phyloP scores from a whole-genome alignment of 192 early-diverging fungal genomes.

The Rhizophagus clarus region DNA sequence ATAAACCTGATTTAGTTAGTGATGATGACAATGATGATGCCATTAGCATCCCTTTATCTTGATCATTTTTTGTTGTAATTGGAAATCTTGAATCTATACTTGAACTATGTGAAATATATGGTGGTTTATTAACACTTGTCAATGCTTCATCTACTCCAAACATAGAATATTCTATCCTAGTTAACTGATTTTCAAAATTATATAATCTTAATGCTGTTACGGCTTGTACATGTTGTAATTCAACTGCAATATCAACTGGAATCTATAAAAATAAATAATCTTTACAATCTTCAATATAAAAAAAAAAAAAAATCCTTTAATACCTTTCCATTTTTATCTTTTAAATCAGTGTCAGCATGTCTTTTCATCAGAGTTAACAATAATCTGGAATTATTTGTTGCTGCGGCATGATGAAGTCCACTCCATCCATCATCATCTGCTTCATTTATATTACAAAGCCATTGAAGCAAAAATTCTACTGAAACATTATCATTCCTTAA shows the following conservation, averaged over 20 bases:
- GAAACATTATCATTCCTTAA: slow-evolving; percentile 63
- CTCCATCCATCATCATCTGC: slow-evolving; percentile 67
- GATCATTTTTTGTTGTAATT: not conserved
- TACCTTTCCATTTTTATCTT: slow-evolving; percentile 69
- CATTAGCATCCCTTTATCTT: not conserved
- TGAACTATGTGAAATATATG: not conserved
- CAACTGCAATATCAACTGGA: slow-evolving; percentile 57
- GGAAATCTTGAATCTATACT: not conserved
- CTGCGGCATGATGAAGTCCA: slow-evolving; percentile 73
- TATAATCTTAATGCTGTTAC: slow-evolving; percentile 52
- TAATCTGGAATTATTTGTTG: slow-evolving; percentile 66
- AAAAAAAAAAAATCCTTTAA: not conserved
- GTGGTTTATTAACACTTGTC: slow-evolving; percentile 19
- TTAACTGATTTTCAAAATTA: slow-evolving; percentile 46
- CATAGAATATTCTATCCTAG: slow-evolving; percentile 23
- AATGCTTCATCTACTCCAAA: slow-evolving; percentile 32
- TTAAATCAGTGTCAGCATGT: slow-evolving; percentile 71
- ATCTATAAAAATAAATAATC: slow-evolving; percentile 36
- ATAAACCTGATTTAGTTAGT: not conserved
- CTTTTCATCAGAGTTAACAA: slow-evolving; percentile 72
- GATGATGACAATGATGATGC: not conserved
- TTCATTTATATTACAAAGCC: slow-evolving; percentile 74
- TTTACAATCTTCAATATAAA: not conserved
- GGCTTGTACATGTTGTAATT: slow-evolving; percentile 52
- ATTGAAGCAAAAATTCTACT: slow-evolving; percentile 80